A percentile compares a stretch with the other conserved stretches of the same genome.
Evolutionary conservation across 2,329 filamentous ascomycete genomes (phyloP).

Genomic region (Cercospora sp.): DNA sequence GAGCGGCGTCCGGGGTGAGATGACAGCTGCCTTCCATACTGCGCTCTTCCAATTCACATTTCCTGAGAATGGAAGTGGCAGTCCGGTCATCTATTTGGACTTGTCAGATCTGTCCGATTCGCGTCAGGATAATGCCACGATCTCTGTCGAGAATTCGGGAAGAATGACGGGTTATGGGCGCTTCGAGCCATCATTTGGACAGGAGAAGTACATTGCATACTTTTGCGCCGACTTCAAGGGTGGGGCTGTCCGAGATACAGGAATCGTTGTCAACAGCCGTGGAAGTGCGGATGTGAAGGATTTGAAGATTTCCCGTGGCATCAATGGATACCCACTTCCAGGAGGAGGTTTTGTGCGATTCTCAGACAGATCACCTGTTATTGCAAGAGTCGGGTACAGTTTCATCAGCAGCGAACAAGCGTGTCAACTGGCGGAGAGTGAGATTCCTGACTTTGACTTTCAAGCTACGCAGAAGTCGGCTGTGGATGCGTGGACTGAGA

Average conservation of each 20-base stretch:
- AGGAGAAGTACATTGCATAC: constrained; percentile 58
- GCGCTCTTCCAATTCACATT: constrained; percentile 63
- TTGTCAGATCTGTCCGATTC: constrained; percentile 59
- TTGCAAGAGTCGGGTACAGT: constrained; percentile 63
- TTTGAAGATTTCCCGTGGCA: constrained; percentile 37
- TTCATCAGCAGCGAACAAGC: constrained; percentile 64
- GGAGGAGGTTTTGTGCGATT: constrained; percentile 48
- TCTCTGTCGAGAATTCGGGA: constrained; percentile 56
- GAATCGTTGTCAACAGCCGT: constrained; percentile 56
- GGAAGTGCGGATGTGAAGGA: constrained; percentile 49
- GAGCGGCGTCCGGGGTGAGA: constrained; percentile 59
- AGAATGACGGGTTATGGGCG: constrained; percentile 60
- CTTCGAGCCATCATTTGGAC: constrained; percentile 63
- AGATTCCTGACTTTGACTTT: constrained; percentile 66
- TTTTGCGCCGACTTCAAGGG: constrained; percentile 63
- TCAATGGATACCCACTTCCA: constrained; percentile 44
- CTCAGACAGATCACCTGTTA: constrained; percentile 46
- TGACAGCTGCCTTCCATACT: constrained; percentile 60
- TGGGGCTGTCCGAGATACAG: constrained; percentile 47
- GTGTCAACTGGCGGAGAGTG: constrained; percentile 58
- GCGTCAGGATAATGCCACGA: constrained; percentile 55
- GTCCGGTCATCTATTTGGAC: constrained; percentile 60
- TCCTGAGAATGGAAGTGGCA: constrained; percentile 40
- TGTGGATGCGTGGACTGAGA: constrained; percentile 43
- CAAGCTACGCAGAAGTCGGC: constrained; percentile 49